Evolutionary conservation across 805 yeast species (phyloP).

Genomic region (Millerozyma miso): DNA sequence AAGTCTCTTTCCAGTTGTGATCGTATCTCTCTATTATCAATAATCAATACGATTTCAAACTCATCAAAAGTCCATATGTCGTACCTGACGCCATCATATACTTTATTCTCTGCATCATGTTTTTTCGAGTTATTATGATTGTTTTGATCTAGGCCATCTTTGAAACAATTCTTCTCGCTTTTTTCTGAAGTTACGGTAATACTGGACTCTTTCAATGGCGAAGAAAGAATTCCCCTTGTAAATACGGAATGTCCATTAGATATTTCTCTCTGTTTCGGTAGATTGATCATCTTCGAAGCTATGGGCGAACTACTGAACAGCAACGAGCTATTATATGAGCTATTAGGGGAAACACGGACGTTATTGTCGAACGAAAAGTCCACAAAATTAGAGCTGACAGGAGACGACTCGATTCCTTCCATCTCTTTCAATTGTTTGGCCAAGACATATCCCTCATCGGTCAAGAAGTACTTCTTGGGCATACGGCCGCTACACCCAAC

Average conservation of each 20-base stretch:
- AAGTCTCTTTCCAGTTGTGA: constrained; percentile 65
- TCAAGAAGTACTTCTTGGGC: constrained; percentile 57
- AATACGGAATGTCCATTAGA: background rate
- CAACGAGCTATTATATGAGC: constrained; percentile 3
- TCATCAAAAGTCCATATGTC: constrained; percentile 59
- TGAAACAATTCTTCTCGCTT: background rate
- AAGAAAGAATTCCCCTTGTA: background rate
- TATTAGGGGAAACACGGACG: constrained; percentile 22
- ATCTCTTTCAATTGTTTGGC: constrained; percentile 54
- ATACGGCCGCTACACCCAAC: constrained; percentile 50
- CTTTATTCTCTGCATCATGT: constrained; percentile 22
- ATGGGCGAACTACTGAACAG: constrained; percentile 2
- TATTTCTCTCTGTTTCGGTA: background rate
- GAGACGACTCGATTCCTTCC: constrained; percentile 31
- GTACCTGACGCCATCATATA: constrained; percentile 26
- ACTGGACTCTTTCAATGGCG: constrained; percentile 1
- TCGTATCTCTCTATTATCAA: constrained; percentile 82
- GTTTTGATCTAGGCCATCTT: background rate
- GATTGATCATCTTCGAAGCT: background rate
- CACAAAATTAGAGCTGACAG: constrained; percentile 9
- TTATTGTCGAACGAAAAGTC: constrained; percentile 35
- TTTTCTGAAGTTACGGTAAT: background rate
- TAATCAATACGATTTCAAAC: constrained; percentile 55
- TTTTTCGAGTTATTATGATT: background rate
- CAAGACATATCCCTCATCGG: constrained; percentile 63